Percentiles rank a stretch among this genome's conserved stretches.
Conservation (phyloP, 371 early-diverging fungal species). For the Batkoa obscura region DNA sequence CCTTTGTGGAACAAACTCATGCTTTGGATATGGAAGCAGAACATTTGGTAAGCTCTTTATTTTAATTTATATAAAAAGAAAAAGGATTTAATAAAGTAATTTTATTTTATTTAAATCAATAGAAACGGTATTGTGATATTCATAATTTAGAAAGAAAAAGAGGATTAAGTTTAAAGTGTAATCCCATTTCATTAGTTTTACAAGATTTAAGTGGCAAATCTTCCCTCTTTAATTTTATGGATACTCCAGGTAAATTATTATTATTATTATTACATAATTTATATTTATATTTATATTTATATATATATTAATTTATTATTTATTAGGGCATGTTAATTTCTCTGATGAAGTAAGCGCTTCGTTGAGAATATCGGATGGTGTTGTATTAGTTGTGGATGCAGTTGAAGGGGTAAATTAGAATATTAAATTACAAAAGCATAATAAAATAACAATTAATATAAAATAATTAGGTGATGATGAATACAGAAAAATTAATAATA, state of each 20-base stretch:
- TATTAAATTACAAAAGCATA: not conserved
- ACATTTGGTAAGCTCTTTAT: constrained; percentile 16
- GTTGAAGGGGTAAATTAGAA: constrained; percentile 62
- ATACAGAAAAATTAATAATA: constrained; percentile 75
- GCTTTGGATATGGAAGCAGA: constrained; percentile 34
- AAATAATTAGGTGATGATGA: constrained; percentile 60
- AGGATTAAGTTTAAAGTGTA: constrained; percentile 74
- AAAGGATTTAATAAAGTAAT: too few relatives aligned
- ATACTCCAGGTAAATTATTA: constrained; percentile 75
- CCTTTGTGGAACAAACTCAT: constrained; percentile 80
- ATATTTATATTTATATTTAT: constrained; percentile 6
- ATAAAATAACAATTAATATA: too few relatives aligned
- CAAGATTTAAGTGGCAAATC: constrained; percentile 72
- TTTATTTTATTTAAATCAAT: constrained; percentile 1
- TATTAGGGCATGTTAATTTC: constrained; percentile 75
- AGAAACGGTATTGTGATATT: constrained; percentile 79
- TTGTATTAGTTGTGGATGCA: constrained; percentile 86
- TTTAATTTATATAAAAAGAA: not conserved
- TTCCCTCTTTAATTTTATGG: constrained; percentile 74
- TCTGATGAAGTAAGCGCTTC: constrained; percentile 83
- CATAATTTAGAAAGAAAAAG: constrained; percentile 82
- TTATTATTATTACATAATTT: constrained; percentile 6
- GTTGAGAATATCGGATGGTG: constrained; percentile 77
- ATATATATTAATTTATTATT: not conserved
- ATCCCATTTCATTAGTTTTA: constrained; percentile 83